phyloP scores from a whole-genome alignment of 148 eudicot genomes.

The Vaccinium corymbosum region DNA sequence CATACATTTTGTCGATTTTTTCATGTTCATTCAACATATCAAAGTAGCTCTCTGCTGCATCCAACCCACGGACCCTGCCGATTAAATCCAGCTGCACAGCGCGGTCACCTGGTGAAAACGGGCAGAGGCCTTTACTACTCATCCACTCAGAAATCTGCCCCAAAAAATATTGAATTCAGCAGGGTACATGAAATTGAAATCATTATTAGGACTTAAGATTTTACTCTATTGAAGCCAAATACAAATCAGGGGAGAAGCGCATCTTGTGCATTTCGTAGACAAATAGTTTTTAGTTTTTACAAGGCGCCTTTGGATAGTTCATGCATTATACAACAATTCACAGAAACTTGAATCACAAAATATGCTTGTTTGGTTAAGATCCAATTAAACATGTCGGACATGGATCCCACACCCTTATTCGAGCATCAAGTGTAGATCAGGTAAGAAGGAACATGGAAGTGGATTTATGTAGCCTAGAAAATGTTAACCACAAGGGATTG shows the following conservation, averaged over 20 bases:
- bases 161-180: constrained; percentile 14
- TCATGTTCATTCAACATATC: constrained; percentile 20
- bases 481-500: too few relatives aligned
- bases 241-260: background rate
- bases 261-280: background rate
- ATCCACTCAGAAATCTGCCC: constrained; percentile 59
- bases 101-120: constrained; percentile 31
- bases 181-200: background rate
- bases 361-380: too few relatives aligned
- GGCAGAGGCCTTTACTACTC: constrained; percentile 25
- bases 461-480: too few relatives aligned
- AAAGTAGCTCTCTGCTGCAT: constrained; percentile 56
- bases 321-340: too few relatives aligned
- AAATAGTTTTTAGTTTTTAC: background rate
- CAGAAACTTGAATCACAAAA: too few relatives aligned
- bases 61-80: constrained; percentile 44
- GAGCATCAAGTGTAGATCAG: too few relatives aligned
- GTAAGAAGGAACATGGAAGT: too few relatives aligned
- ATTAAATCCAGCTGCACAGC: constrained; percentile 51
- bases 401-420: too few relatives aligned
- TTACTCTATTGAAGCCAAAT: background rate
- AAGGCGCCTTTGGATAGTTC: too few relatives aligned
- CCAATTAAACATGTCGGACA: too few relatives aligned
- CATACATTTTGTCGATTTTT: constrained; percentile 43
- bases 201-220: background rate